Base-by-base conservation (phyloP, 768 basidiomycete genomes). In the Macrolepiota dolichaula region DNA sequence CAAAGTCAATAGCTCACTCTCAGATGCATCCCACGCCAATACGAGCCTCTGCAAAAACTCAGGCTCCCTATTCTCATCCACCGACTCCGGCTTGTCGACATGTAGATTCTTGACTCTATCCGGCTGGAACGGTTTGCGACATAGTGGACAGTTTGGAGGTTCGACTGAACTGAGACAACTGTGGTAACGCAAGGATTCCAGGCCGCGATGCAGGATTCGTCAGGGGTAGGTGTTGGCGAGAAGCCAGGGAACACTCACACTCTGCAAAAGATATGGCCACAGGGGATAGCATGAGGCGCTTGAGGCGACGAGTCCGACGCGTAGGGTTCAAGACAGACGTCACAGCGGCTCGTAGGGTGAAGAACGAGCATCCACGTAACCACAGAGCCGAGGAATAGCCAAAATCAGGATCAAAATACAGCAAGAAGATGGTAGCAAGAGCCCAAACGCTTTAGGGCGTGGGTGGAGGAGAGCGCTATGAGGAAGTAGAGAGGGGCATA, bases 201-300 rank as follows among this genome's bases (percentile, higher is more conserved):
- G 36, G 1, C n/a, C 19, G n/a, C 25, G 49, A 55, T 10, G 7
- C 5, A 7, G 25, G 42, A 37, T 44, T 24, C 42, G 10, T 32
- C 27, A 15, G 51, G 40, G 3, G 17, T 22, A 44, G 10, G 51
- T n/a, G 36, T 3, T 27, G 49, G 35, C 5, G 22, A 22, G 11
- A 4, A 25, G 22, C 52, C 44, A 27, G 13, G 22, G 13, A 40
- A 55, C 2, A 80, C 87, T 70, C 69, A 89, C 89, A 75, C 71
- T 68, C 77, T 77, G 70, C 89, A 91, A 76, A 91, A 91, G 38
- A 89, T 81, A 72, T 91, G 88, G 40, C 90, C 90, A 67, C 90
- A 92, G 32, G 85, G 81, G 63, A 92, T 90, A 12, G 84, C 86
- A 70, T 88, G 83, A 4, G 89, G 89, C 51, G 81, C 76, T 67